These are phyloP conservation scores for Aspergillus sclerotioniger DNA, from an alignment of 495 filamentous ascomycete genomes.

Conservation along the genomic window DNA sequence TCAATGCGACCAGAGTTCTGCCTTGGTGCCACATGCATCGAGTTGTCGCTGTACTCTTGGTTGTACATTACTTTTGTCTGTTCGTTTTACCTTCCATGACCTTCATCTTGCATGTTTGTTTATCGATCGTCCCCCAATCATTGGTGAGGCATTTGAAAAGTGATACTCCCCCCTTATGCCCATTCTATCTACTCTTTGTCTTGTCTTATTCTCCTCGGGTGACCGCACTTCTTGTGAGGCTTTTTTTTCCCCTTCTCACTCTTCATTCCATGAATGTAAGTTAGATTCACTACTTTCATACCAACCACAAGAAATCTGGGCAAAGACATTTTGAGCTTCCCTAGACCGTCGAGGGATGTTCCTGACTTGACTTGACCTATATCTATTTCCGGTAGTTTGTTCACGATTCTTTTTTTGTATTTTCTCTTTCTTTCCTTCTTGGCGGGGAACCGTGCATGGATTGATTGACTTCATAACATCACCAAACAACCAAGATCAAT, in stretches of 20 bases:
- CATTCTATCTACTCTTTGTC: constrained; percentile 14
- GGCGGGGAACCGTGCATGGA: no score
- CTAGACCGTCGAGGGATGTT: background rate
- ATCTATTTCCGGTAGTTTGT: constrained; percentile 4
- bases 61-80: constrained; percentile 19
- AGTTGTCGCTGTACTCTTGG: constrained; percentile 16
- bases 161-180: constrained; percentile 20
- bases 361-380: no score
- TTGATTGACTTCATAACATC: no score
- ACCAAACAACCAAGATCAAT: no score
- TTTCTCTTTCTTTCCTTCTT: background rate
- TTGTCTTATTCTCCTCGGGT: constrained; percentile 20
- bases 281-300: constrained; percentile 23
- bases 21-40: constrained; percentile 2
- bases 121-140: constrained; percentile 36
- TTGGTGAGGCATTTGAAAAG: constrained; percentile 24
- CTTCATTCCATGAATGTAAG: constrained; percentile 24
- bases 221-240: constrained; percentile 28
- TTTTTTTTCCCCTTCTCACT: constrained; percentile 23
- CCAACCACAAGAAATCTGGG: constrained; percentile 14
- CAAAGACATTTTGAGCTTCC: background rate
- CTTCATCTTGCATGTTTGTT: constrained; percentile 31
- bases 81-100: constrained; percentile 23
- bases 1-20: constrained; percentile 10
- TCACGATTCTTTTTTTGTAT: background rate